Evolutionary conservation across 768 basidiomycete species (phyloP).

Genomic region (Pholiota molesta): DNA sequence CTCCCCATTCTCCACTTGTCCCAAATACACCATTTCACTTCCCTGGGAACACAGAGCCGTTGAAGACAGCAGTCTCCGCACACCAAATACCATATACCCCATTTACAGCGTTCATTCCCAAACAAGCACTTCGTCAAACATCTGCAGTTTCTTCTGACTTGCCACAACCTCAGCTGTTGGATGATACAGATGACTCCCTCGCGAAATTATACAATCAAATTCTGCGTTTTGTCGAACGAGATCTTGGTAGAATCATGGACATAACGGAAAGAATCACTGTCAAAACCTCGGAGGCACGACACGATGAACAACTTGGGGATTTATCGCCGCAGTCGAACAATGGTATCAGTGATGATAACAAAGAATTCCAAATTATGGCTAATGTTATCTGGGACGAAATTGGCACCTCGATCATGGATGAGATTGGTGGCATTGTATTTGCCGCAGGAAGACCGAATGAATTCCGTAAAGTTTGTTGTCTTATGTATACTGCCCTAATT

Average conservation of each 20-base stretch:
- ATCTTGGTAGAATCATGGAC: slow-evolving; percentile 75
- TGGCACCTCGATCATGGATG: slow-evolving; percentile 77
- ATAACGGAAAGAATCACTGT: slow-evolving; percentile 68
- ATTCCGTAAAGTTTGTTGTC: slow-evolving; percentile 74
- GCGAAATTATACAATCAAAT: slow-evolving; percentile 81
- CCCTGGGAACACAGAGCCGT: slow-evolving; percentile 25
- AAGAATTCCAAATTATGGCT: slow-evolving; percentile 81
- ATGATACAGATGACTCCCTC: slow-evolving; percentile 68
- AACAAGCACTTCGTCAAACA: slow-evolving; percentile 47
- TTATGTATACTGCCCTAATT: neutral
- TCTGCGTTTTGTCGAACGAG: slow-evolving; percentile 78
- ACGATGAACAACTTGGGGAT: slow-evolving; percentile 14
- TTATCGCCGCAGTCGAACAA: neutral
- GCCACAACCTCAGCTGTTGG: slow-evolving; percentile 55
- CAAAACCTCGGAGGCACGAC: slow-evolving; percentile 36
- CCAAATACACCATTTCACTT: slow-evolving; percentile 74
- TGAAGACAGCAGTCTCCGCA: slow-evolving; percentile 30
- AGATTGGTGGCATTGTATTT: slow-evolving; percentile 83
- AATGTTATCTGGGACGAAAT: slow-evolving; percentile 91
- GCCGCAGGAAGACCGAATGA: slow-evolving; percentile 91
- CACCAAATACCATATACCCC: slow-evolving; percentile 55
- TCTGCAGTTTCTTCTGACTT: slow-evolving; percentile 30
- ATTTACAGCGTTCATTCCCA: slow-evolving; percentile 54
- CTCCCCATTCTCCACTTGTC: slow-evolving; percentile 72
- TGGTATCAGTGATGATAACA: slow-evolving; percentile 18